These are phyloP conservation scores for Fusarium circinatum DNA, from an alignment of 2,329 filamentous ascomycete genomes.

Conservation along the genomic window DNA sequence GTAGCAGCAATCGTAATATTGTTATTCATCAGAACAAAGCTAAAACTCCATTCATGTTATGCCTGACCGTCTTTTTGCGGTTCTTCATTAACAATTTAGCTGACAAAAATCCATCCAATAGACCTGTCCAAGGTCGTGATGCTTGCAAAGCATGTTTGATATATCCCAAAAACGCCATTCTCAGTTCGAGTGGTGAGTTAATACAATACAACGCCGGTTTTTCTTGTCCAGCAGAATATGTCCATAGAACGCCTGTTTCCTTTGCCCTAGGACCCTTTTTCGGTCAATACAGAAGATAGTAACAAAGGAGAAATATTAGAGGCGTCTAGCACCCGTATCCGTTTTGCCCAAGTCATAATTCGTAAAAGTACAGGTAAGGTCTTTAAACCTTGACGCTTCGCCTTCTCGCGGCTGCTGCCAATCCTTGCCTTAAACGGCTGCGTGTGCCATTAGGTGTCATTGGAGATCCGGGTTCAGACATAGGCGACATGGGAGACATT, in stretches of 20 bases:
- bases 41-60: slow-evolving; percentile 17
- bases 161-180: slow-evolving; percentile 36
- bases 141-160: slow-evolving; percentile 37
- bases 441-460: slow-evolving; percentile 43
- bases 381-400: slow-evolving; percentile 53
- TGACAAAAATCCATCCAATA: slow-evolving; percentile 29
- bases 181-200: slow-evolving; percentile 33
- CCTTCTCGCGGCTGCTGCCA: slow-evolving; percentile 47
- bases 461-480: slow-evolving; percentile 42
- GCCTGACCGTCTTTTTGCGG: slow-evolving; percentile 30
- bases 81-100: slow-evolving; percentile 40
- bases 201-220: slow-evolving; percentile 34
- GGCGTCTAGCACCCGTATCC: slow-evolving; percentile 34
- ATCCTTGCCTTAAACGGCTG: slow-evolving; percentile 38
- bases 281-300: slow-evolving; percentile 32
- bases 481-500: slow-evolving; percentile 44
- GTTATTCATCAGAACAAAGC: slow-evolving; percentile 28
- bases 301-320: slow-evolving; percentile 32
- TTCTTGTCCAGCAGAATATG: slow-evolving; percentile 36
- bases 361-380: slow-evolving; percentile 32
- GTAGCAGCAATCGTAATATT: slow-evolving; percentile 13
- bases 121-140: slow-evolving; percentile 38
- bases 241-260: slow-evolving; percentile 27
- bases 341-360: slow-evolving; percentile 39
- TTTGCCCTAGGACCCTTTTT: slow-evolving; percentile 28